Conservation (phyloP, 768 basidiomycete species). For the Podaxis sp. region DNA sequence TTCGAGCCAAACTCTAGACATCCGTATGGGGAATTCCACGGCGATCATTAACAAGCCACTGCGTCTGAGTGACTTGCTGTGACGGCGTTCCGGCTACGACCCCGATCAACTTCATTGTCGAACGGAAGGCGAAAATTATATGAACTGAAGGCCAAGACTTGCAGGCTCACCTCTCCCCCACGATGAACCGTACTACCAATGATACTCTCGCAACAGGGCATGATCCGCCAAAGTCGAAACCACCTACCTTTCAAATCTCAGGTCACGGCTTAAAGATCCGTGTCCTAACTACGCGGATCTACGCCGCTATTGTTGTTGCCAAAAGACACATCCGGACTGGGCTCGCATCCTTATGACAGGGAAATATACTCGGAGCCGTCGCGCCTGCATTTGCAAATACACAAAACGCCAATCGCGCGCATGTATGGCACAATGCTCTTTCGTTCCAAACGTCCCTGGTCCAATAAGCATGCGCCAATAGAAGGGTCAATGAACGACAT, state of each 20-base stretch:
- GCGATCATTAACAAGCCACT: background rate
- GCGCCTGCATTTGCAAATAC: background rate
- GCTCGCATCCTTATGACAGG: background rate
- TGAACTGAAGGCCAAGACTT: background rate
- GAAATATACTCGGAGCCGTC: background rate
- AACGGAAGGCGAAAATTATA: background rate
- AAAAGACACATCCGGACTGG: background rate
- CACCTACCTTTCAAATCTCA: too few species aligned
- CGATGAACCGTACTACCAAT: background rate
- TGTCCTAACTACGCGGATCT: too few species aligned
- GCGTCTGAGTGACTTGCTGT: background rate
- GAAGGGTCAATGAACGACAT: background rate
- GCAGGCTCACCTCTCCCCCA: background rate
- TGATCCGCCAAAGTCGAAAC: background rate
- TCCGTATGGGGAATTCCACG: background rate
- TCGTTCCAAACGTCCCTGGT: background rate
- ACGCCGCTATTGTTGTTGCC: too few species aligned
- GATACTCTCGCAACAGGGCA: background rate
- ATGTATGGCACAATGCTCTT: background rate
- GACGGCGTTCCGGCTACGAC: background rate
- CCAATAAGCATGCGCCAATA: background rate
- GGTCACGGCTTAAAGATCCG: too few species aligned
- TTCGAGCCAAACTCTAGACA: background rate
- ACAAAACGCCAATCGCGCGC: background rate
- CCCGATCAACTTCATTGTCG: background rate